A percentile compares a stretch with the other conserved stretches of the same genome.
Conservation (phyloP, 192 early-diverging fungal genomes). For the Coemansia sp. region DNA sequence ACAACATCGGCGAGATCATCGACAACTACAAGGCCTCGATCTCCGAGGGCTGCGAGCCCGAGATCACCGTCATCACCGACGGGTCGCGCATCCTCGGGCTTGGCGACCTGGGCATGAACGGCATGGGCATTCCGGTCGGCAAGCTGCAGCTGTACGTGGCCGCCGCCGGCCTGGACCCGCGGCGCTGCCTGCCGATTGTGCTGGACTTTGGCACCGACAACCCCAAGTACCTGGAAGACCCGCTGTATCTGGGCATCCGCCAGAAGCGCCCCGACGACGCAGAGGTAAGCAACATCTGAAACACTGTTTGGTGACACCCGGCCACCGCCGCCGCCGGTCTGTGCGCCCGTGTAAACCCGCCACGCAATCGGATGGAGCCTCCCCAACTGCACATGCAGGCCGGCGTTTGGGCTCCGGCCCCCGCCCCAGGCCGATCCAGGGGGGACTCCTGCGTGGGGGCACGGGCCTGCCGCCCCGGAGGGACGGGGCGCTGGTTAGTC, state of each 20-base stretch:
- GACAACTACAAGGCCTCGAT: constrained; percentile 69
- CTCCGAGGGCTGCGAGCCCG: constrained; percentile 57
- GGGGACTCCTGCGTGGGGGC: no score
- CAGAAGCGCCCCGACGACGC: constrained; percentile 62
- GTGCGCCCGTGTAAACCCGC: constrained; percentile 4
- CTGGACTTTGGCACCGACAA: constrained; percentile 93
- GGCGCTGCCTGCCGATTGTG: constrained; percentile 82
- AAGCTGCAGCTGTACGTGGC: constrained; percentile 92
- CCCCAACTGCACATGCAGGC: neutral
- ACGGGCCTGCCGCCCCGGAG: no score
- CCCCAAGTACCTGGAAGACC: constrained; percentile 72
- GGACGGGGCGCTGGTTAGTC: no score
- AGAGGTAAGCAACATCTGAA: constrained; percentile 31
- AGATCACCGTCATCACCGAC: constrained; percentile 94
- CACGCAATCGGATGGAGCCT: constrained; percentile 1
- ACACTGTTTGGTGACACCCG: constrained; percentile 6
- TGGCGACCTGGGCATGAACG: constrained; percentile 92
- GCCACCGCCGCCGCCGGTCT: neutral
- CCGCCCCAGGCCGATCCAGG: neutral
- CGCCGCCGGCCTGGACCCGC: constrained; percentile 80
- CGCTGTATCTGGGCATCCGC: constrained; percentile 82
- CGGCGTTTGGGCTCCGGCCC: no score
- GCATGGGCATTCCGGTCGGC: constrained; percentile 93
- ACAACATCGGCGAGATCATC: constrained; percentile 72
- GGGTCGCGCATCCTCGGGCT: constrained; percentile 91